These are phyloP conservation scores for Ricinus communis DNA, from an alignment of 345 rosid genomes.

Conservation along the genomic window DNA sequence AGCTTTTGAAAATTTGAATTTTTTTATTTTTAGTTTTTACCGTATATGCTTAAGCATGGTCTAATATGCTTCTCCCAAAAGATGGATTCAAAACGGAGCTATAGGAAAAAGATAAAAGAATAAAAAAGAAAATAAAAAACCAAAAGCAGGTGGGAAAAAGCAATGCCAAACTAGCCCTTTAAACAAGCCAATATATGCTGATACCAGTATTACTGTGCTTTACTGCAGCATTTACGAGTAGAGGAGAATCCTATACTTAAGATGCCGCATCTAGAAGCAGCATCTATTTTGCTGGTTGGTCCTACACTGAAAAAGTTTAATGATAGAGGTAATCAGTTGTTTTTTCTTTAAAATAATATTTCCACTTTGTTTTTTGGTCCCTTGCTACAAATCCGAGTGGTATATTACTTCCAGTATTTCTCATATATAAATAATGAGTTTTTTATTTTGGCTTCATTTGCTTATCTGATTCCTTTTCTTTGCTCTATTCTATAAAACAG, in stretches of 20 bases:
- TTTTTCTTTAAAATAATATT: neutral
- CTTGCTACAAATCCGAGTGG: neutral
- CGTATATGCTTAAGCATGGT: no score
- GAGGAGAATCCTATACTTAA: slow-evolving; percentile 97
- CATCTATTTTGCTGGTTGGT: slow-evolving; percentile 90
- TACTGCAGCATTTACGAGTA: slow-evolving; percentile 84
- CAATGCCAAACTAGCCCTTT: no score
- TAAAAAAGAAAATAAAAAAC: no score
- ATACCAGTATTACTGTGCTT: slow-evolving; percentile 11
- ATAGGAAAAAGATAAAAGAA: no score
- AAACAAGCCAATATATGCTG: neutral
- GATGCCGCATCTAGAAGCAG: slow-evolving; percentile 95
- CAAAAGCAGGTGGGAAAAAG: no score
- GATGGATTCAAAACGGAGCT: no score
- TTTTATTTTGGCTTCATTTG: neutral
- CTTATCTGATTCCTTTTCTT: neutral
- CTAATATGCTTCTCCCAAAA: no score
- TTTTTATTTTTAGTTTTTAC: no score
- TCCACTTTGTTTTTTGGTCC: neutral
- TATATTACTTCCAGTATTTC: neutral
- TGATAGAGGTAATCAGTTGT: slow-evolving; percentile 72
- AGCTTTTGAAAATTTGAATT: no score
- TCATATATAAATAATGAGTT: neutral
- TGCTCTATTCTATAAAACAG: neutral
- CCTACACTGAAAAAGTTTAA: slow-evolving; percentile 92